Evolutionary conservation across 2,329 filamentous ascomycete species (phyloP).

Genomic region (Paramyrothecium sp.): DNA sequence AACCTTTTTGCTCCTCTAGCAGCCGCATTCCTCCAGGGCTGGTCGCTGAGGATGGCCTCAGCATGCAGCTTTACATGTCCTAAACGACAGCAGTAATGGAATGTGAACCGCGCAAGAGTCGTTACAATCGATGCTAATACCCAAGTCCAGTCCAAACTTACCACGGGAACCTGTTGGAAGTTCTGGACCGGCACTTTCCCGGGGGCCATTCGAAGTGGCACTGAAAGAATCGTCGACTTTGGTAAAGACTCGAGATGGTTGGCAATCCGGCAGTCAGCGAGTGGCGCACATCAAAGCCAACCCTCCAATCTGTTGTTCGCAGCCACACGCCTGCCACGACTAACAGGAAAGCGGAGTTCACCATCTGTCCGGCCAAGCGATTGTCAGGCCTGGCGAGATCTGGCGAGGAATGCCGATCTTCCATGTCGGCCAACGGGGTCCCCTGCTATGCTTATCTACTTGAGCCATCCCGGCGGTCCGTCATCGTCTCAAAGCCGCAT

Average conservation of each 20-base stretch:
- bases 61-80: too few relatives aligned
- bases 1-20: too few relatives aligned
- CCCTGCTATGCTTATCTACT: neutral
- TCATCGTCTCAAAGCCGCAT: neutral
- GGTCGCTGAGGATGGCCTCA: too few relatives aligned
- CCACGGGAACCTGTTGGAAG: neutral
- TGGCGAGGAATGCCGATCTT: neutral
- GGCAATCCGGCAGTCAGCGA: neutral
- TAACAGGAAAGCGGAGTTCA: neutral
- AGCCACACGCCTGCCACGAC: neutral
- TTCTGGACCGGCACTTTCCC: neutral
- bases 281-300: neutral
- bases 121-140: neutral
- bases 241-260: neutral
- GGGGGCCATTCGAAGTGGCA: neutral
- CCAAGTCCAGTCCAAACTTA: neutral
- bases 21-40: too few relatives aligned
- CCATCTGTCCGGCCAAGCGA: too few relatives aligned
- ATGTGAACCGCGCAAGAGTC: too few relatives aligned
- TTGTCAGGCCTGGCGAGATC: too few relatives aligned
- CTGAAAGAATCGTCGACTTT: neutral
- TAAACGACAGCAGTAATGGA: too few relatives aligned
- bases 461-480: neutral
- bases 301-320: neutral
- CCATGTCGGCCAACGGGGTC: neutral